Conservation (phyloP, 208 protist species). For the Angomonas deanei region DNA sequence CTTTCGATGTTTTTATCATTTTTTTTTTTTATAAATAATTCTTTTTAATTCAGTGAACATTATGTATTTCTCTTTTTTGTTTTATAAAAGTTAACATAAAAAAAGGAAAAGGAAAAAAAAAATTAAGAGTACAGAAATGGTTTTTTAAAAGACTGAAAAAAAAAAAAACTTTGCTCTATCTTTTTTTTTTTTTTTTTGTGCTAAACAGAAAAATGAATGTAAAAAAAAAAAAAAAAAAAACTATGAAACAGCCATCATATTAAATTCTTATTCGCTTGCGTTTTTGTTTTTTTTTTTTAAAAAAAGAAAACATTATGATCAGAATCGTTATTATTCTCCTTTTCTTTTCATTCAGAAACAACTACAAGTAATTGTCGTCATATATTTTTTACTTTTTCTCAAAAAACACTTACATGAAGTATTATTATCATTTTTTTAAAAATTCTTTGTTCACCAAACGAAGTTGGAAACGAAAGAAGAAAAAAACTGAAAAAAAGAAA, state of each 20-base stretch:
- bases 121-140: constrained; percentile 8
- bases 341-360: not conserved
- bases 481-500: not conserved
- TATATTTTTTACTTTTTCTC: no score
- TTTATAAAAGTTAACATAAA: not conserved
- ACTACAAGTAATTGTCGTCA: not conserved
- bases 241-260: not conserved
- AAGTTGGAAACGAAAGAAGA: not conserved
- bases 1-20: not conserved
- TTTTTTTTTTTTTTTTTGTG: not conserved
- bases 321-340: constrained; percentile 2
- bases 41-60: not conserved
- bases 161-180: constrained; percentile 1
- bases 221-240: constrained; percentile 1
- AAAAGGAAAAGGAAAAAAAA: constrained; percentile 10
- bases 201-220: not conserved
- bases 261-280: no score
- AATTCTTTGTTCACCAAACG: no score
- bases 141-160: not conserved
- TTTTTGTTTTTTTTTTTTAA: not conserved
- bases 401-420: no score
- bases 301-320: not conserved
- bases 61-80: not conserved
- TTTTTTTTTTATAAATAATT: not conserved
- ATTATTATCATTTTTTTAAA: no score